Evolutionary conservation across 2,329 filamentous ascomycete genomes (phyloP).

Genomic region (Sporothrix pallida): DNA sequence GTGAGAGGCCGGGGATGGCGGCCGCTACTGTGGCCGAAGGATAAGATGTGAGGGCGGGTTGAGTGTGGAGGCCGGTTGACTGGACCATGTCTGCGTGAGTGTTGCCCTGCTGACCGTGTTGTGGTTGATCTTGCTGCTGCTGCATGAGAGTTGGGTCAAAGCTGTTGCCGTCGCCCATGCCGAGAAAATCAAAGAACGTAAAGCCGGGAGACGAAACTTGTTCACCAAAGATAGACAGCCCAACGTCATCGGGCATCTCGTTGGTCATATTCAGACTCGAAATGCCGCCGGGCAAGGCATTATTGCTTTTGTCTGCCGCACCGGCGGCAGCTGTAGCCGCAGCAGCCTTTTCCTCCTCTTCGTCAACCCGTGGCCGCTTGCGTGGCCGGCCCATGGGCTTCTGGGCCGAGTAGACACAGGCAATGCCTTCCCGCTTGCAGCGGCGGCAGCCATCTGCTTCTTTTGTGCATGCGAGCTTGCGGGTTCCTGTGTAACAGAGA

Average conservation of each 20-base stretch:
- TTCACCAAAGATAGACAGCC: constrained; percentile 13
- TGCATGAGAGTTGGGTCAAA: background rate
- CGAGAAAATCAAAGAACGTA: constrained; percentile 45
- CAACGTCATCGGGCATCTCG: constrained; percentile 15
- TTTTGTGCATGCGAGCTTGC: constrained; percentile 70
- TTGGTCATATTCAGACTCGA: background rate
- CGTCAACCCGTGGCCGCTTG: constrained; percentile 51
- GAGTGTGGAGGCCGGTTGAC: background rate
- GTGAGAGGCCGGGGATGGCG: constrained; percentile 5
- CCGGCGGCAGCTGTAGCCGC: background rate
- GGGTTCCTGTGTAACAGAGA: constrained; percentile 53
- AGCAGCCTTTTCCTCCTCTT: background rate
- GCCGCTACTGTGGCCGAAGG: background rate
- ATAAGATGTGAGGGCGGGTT: background rate
- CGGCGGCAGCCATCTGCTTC: constrained; percentile 64
- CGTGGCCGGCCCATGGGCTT: constrained; percentile 70
- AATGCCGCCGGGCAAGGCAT: background rate
- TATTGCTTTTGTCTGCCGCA: background rate
- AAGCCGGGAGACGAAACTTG: constrained; percentile 39
- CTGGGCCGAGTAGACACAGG: constrained; percentile 67
- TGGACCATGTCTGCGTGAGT: constrained; percentile 2
- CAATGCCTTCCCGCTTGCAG: constrained; percentile 62
- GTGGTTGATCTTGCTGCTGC: background rate
- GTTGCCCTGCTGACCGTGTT: constrained; percentile 12
- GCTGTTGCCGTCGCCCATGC: constrained; percentile 15